These are phyloP conservation scores for Leptographium wingfieldii DNA, from an alignment of 2,329 filamentous ascomycete genomes.

Conservation along the genomic window DNA sequence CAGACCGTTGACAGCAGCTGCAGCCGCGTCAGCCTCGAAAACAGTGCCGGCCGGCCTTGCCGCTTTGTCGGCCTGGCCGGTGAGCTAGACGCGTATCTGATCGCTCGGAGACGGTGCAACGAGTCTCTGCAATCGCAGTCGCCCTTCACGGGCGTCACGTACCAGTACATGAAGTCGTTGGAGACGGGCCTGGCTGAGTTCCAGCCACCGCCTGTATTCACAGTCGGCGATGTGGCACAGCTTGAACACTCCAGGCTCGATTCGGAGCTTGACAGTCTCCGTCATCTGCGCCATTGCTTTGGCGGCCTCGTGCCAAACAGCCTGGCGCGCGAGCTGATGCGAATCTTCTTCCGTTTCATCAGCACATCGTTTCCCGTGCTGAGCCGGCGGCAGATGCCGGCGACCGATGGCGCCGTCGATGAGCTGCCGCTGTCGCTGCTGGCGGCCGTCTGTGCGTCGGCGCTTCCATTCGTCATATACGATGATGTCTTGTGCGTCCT, in stretches of 20 bases:
- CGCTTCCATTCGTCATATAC: conserved; percentile 2
- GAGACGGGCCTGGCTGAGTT: neutral
- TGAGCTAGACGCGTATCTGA: conserved; percentile 2
- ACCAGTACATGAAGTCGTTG: neutral
- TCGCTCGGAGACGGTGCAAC: neutral
- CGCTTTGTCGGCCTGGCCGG: conserved; percentile 3
- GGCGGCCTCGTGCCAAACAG: neutral
- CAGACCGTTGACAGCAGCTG: no score
- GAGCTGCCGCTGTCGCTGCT: conserved; percentile 1
- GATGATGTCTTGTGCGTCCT: conserved; percentile 3
- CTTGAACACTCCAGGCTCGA: neutral
- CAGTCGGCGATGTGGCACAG: neutral
- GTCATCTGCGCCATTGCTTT: neutral
- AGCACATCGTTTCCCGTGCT: neutral
- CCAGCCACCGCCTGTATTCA: neutral
- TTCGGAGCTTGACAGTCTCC: neutral
- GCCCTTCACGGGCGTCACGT: neutral
- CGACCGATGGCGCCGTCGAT: neutral
- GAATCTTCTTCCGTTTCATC: conserved; percentile 1
- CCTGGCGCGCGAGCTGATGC: neutral
- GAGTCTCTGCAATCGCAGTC: neutral
- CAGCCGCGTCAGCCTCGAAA: neutral
- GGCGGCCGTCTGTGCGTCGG: conserved; percentile 1
- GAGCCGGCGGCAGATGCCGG: conserved; percentile 1
- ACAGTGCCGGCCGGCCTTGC: neutral